phyloP scores from a whole-genome alignment of 306 rosid genomes.

The Vigna trinervia region DNA sequence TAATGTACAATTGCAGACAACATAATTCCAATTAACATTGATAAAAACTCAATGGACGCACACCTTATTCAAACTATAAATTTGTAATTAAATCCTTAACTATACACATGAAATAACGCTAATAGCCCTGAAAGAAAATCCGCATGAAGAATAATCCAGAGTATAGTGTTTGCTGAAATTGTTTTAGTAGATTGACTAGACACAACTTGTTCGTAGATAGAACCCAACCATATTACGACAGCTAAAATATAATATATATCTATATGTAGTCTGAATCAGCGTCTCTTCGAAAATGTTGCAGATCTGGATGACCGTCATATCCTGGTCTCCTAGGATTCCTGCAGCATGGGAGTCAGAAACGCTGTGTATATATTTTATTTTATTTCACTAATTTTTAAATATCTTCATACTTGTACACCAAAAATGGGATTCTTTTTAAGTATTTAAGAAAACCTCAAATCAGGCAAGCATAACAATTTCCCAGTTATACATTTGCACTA shows the following conservation, averaged over 20 bases:
- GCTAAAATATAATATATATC: not conserved
- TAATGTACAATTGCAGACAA: too few relatives aligned
- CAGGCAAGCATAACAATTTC: too few relatives aligned
- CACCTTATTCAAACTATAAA: not conserved
- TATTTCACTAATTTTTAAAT: not conserved
- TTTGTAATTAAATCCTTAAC: not conserved
- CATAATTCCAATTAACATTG: too few relatives aligned
- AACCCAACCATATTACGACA: not conserved
- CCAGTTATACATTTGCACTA: not conserved
- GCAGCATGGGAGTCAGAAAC: constrained; percentile 21
- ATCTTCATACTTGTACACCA: not conserved
- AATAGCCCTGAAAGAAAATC: not conserved
- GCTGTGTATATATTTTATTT: too few relatives aligned
- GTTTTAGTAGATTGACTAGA: not conserved
- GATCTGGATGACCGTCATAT: constrained; percentile 74
- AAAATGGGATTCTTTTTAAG: not conserved
- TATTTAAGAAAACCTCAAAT: not conserved
- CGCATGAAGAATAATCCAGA: not conserved
- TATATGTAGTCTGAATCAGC: constrained; percentile 83
- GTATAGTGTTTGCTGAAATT: not conserved
- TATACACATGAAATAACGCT: not conserved
- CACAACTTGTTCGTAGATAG: not conserved
- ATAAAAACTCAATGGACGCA: not conserved
- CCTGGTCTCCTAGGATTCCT: constrained; percentile 74
- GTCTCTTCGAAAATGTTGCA: constrained; percentile 69